Evolutionary conservation across 768 basidiomycete genomes (phyloP).

Genomic region (Termitomyces sp.): DNA sequence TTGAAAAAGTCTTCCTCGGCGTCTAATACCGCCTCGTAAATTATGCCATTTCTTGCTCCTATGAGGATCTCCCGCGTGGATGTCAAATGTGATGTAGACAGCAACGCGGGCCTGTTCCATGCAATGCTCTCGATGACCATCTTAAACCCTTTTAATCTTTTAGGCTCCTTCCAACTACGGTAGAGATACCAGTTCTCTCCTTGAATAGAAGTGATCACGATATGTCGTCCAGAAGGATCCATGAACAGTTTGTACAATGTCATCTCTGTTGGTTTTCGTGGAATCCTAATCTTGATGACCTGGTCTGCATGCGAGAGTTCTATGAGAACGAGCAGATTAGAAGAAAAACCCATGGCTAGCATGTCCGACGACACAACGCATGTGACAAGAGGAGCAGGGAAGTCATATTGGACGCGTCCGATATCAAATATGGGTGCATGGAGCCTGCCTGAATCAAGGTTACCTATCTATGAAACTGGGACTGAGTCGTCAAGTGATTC

Average conservation of each 20-base stretch:
- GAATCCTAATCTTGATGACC: constrained; percentile 75
- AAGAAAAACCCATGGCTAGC: constrained; percentile 78
- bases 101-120: constrained; percentile 76
- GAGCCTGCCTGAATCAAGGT: constrained; percentile 26
- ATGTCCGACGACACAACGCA: constrained; percentile 85
- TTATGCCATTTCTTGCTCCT: constrained; percentile 78
- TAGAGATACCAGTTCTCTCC: constrained; percentile 96
- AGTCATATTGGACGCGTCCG: constrained; percentile 84
- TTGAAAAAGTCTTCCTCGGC: constrained; percentile 92
- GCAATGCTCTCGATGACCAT: constrained; percentile 88
- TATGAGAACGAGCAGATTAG: constrained; percentile 80
- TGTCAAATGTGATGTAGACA: constrained; percentile 62
- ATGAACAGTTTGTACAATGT: constrained; percentile 81
- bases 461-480: constrained; percentile 18
- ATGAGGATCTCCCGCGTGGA: constrained; percentile 85
- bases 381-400: constrained; percentile 79
- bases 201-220: constrained; percentile 79
- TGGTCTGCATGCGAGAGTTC: constrained; percentile 87
- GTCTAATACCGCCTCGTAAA: constrained; percentile 88
- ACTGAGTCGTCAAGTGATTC: neutral
- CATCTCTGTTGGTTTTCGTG: constrained; percentile 72
- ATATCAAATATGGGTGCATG: constrained; percentile 73
- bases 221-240: constrained; percentile 91
- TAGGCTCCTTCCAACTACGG: constrained; percentile 76
- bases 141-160: constrained; percentile 74